Evolutionary conservation across 768 basidiomycete genomes (phyloP).

Genomic region (Tylopilus vinaceipallidus): DNA sequence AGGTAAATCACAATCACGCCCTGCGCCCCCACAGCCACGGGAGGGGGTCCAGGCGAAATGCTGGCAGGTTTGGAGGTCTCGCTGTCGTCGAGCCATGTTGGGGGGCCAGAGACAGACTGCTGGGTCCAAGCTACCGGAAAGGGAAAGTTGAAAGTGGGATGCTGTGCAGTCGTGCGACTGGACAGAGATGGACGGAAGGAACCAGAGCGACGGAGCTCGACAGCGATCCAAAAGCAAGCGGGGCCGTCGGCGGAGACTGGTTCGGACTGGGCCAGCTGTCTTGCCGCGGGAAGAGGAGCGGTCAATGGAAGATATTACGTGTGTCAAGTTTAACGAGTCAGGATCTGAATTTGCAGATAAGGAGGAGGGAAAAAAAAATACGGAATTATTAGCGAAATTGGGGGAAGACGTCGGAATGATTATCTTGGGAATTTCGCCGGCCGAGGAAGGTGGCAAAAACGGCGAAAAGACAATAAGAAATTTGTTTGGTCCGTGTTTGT

Average conservation of each 20-base stretch:
- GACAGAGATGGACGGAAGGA: conserved; percentile 15
- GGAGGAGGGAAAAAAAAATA: conserved; percentile 34
- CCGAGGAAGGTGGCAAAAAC: conserved; percentile 26
- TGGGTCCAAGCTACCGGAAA: conserved; percentile 24
- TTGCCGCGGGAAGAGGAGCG: conserved; percentile 33
- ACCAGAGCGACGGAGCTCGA: conserved; percentile 5
- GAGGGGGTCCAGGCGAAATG: conserved; percentile 4
- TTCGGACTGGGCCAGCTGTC: conserved; percentile 3
- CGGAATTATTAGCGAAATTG: conserved; percentile 31
- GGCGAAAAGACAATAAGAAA: conserved; percentile 47
- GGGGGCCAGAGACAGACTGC: conserved; percentile 11
- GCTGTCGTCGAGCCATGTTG: conserved; percentile 6
- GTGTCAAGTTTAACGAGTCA: conserved; percentile 32
- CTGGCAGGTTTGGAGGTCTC: neutral
- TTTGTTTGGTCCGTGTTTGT: conserved; percentile 40
- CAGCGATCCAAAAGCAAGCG: conserved; percentile 18
- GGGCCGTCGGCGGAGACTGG: conserved; percentile 33
- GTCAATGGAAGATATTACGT: conserved; percentile 31
- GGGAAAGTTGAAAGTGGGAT: conserved; percentile 28
- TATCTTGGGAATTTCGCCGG: conserved; percentile 37
- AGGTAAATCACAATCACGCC: conserved; percentile 27
- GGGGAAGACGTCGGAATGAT: conserved; percentile 17
- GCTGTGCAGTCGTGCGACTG: neutral
- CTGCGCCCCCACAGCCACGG: conserved; percentile 20
- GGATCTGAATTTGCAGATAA: conserved; percentile 31